Base-by-base conservation (phyloP, 2,329 filamentous ascomycete species). In the Pseudogymnoascus sp. region DNA sequence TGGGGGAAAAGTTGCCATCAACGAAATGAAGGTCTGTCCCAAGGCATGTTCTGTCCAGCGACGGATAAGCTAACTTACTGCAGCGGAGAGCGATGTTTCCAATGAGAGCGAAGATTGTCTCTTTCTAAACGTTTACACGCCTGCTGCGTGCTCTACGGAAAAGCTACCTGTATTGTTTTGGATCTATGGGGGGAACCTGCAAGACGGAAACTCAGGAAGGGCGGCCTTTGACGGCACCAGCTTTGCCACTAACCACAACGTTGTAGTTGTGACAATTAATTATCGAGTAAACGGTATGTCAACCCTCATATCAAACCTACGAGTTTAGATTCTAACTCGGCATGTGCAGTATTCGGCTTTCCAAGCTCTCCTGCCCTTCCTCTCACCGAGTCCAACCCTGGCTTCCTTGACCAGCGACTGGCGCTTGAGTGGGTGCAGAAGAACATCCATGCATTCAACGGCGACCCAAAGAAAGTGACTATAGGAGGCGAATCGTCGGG, bases 401-500 rank as follows among this genome's bases (percentile, higher is more conserved):
- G 83, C 0, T 71, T 85, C 0, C 73, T 81, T 2, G 82, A 85
- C 63, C 82, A 84, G 66, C 76, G 77, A 15, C 77, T 78, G 1
- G 78, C 80, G 2, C 70, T 86, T 2, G 69, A 78, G 65, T 86
- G 83, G 76, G 78, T 85, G 0, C 78, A 82, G 50, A 76, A 74
- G 15, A 73, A 85, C 64, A 82, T 85, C 63, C 68, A 72, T 4
- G 70, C 76, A 1, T 85, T 86, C 63, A 82, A 83, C 0, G 82
- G 83, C 7, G 78, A 85, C 57, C 76, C 77, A 0, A 66, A 70
- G 1, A 76, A 79, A 10, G 79, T 86, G 1, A 83, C 81, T 0
- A 77, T 85, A n/a, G 79, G 79, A 66, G 83, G 84, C 0, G 80
- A 83, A 65, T 81, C 78, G 10, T 82, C 83, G 0, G 83, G 83